Evolutionary conservation across 169 alveolate genomes (phyloP).

Genomic region (Neospora caninum): DNA sequence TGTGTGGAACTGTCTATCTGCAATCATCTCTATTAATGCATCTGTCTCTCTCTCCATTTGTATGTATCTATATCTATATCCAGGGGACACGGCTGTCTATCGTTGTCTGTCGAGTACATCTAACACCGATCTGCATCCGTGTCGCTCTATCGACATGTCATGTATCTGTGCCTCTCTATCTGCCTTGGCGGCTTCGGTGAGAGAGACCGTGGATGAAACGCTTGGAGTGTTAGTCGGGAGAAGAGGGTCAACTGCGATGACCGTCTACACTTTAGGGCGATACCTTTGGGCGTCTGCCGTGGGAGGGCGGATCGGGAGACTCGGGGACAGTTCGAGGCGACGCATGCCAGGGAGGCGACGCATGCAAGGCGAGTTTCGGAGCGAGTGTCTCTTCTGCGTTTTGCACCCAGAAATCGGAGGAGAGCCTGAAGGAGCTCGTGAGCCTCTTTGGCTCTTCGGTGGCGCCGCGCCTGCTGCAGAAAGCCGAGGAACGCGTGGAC

Average conservation of each 20-base stretch:
- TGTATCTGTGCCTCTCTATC: too few species aligned
- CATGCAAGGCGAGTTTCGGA: background rate
- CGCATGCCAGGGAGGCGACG: background rate
- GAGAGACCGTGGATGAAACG: too few species aligned
- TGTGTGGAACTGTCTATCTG: background rate
- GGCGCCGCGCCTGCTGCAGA: slow-evolving; percentile 46
- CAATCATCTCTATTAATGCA: background rate
- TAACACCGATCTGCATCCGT: background rate
- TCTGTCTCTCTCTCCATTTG: background rate
- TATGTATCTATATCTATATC: background rate
- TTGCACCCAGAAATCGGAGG: slow-evolving; percentile 64
- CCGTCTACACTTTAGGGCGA: too few species aligned
- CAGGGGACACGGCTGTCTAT: background rate
- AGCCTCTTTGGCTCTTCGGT: slow-evolving; percentile 54
- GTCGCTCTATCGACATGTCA: too few species aligned
- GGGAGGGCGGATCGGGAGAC: too few species aligned
- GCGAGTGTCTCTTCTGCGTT: background rate
- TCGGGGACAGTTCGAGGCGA: too few species aligned
- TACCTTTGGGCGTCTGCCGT: too few species aligned
- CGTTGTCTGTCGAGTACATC: background rate
- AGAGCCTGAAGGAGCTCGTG: slow-evolving; percentile 62
- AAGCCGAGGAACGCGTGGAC: slow-evolving; percentile 61
- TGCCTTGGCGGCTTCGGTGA: too few species aligned
- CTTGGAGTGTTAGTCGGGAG: too few species aligned
- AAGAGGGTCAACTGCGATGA: too few species aligned